Percentiles rank a stretch among this genome's conserved stretches.
Evolutionary conservation across 2,329 filamentous ascomycete species (phyloP).

Genomic region (Curvularia spicifera): DNA sequence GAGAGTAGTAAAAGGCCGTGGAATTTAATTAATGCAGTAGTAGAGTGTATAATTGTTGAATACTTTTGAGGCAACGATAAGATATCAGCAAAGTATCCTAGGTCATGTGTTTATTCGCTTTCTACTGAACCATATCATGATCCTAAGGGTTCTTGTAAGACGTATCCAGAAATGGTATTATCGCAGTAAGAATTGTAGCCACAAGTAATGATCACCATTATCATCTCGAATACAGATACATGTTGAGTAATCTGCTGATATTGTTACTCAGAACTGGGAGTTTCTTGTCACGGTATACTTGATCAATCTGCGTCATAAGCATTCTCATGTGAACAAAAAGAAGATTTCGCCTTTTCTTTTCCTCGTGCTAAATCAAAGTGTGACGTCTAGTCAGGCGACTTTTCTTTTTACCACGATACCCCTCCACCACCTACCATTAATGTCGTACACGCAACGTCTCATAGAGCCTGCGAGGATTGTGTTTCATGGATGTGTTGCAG

Average conservation of each 20-base stretch:
- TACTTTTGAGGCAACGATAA: too few species aligned
- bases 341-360: neutral
- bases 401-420: neutral
- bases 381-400: neutral
- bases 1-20: neutral
- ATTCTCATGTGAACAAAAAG: neutral
- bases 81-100: too few species aligned
- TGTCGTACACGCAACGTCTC: neutral
- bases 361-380: neutral
- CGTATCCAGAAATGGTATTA: neutral
- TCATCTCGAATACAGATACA: neutral
- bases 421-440: neutral
- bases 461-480: neutral
- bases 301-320: neutral
- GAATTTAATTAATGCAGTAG: neutral
- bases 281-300: neutral
- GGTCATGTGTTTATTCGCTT: too few species aligned
- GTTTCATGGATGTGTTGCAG: neutral
- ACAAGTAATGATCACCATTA: neutral
- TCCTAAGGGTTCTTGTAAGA: neutral
- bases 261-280: neutral
- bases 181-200: neutral
- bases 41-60: neutral
- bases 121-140: too few species aligned
- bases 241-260: neutral